Base-by-base conservation (phyloP, 1,284 basidiomycete genomes). In the Tausonia pullulans region DNA sequence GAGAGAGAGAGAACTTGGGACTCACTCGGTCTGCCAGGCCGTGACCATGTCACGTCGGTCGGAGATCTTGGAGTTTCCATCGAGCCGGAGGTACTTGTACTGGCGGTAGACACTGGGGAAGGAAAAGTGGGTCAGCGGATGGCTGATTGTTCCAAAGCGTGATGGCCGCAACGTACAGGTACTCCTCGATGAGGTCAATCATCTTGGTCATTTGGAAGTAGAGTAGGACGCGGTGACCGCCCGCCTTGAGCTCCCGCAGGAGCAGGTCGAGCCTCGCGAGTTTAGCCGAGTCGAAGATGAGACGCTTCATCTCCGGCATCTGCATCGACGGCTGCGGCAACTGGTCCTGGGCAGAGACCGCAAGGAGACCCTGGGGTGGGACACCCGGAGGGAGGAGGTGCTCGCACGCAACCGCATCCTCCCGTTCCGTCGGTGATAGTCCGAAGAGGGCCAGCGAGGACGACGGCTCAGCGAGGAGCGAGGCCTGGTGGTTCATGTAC, bases 171-270 rank as follows among this genome's bases (percentile, higher is more conserved):
- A 27, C 27, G 27, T 27, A 27, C 27, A 99, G 81, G 76, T 98
- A 99, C 75, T 99, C 96, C 75, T 98, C 96, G 85, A 98, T 95
- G 67, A 99, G 80, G 74, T 98, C 95, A 85, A 98, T 98, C 96
- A 98, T 98, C 69, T 87, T 84, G 40, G 96, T 98, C 96, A 99
- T 98, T 78, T 99, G 96, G 86, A 98, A 98, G 79, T 98, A 99
- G 61, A 99, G 83, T 70, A 99, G 79, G 39, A 97, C 93, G 58
- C 94, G 86, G 77, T 99, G 96, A 64, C 94, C 94, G 9, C 87
- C 88, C 46, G 85, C 82, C 78, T 98, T 98, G 68, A 99, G 84
- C 73, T 97, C 90, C 68, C 92, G 88, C 9, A 99, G 80, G 44
- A 99, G 80, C 39, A 81, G 74, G 75, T 99, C 96, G 58, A 99